Base-by-base conservation (phyloP, 371 early-diverging fungal species). In the Mortierella sp. region DNA sequence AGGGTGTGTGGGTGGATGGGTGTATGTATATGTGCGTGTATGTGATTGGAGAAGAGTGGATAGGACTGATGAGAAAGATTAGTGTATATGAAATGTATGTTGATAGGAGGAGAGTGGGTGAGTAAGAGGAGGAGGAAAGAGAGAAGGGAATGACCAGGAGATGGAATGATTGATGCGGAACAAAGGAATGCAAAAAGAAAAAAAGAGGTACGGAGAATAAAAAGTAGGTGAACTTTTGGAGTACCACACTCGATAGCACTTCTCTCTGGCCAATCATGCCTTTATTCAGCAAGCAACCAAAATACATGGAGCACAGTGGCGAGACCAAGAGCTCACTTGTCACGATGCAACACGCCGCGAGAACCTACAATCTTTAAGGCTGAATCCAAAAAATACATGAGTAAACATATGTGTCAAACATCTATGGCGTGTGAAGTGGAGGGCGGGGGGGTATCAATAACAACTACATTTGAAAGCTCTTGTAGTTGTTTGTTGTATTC, bases 121-220 rank as follows among this genome's bases (percentile, higher is more conserved):
- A 32, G 8, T 62, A 18, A 20, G 30, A 12, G 45, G 37, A 51
- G 12, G 64, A 59, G 30, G 28, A 59, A 49, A 39, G 22, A 52
- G 35, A 32, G 70, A 67, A 55, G 60, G 16, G 61, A 20, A 11
- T n/a, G n/a, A n/a, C n/a, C n/a, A n/a, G n/a, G n/a, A 20, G 30
- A 35, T 9, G 37, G 11, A 28, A 14, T 11, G 45, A 47, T 57
- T 12, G 57, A 28, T 20, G 66, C 39, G 35, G 11, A 32, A 43
- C 39, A 20, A 51, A 59, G 26, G 49, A 35, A 39, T 40, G 28
- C 20, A 64, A 40, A 49, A 45, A 45, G 58, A 64, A 40, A 49
- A 45, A 45, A 64, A 37, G 30, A 28, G 51, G 54, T 3, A 54
- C 57, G n/a, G 52, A 69, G 49, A 49, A 28, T 30, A 35, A 11